Evolutionary conservation across 176 grass and related monocot genomes (phyloP), one percentile per base, ranked within the genome.

Genomic region (Paspalum vaginatum): DNA sequence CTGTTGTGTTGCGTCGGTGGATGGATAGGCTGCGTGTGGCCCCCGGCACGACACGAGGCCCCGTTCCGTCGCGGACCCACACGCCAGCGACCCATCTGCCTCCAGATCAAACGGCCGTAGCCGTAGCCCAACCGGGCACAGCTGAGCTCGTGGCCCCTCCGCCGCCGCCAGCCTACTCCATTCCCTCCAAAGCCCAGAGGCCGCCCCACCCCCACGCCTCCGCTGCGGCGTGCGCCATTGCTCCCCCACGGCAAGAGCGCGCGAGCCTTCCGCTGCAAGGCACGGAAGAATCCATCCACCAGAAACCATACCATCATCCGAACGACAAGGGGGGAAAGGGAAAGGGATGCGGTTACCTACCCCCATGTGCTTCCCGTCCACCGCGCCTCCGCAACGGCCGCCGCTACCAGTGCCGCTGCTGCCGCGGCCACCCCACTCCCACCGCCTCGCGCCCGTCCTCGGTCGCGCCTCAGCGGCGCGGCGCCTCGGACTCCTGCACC

Each of bases 21-120:
- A 24, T 41, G 47, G 88, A 84, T 91, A 87, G 76, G 89, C 7
- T 58, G 18, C 47, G 81, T 72, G 89, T 74, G 89, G 89, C 8
- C 37, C 66, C 24, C n/a, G 59, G 12, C n/a, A 2, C 66, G 75
- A 53, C 83, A 40, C 58, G 40, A 8, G 61, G 61, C 27, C 14
- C 25, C 60, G 26, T 5, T 69, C 43, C 42, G 5, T 15, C 21
- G 2, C 7, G 16, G 47, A 0, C 56, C 72, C 37, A 13, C 44
- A 10, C 76, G 71, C 47, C 87, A 76, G 76, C 4, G 40, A 27
- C 82, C 21, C 56, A 1, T 48, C 14, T 2, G 5, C 12, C 11
- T 14, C 26, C 56, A 2, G 54, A 58, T 21, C 41, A 24, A 60
- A 15, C 32, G 39, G 21, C 52, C 50, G 6, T 17, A 42, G 53